Evolutionary conservation across 2,329 filamentous ascomycete genomes (phyloP).

Genomic region (Raffaelea deltoideospora): DNA sequence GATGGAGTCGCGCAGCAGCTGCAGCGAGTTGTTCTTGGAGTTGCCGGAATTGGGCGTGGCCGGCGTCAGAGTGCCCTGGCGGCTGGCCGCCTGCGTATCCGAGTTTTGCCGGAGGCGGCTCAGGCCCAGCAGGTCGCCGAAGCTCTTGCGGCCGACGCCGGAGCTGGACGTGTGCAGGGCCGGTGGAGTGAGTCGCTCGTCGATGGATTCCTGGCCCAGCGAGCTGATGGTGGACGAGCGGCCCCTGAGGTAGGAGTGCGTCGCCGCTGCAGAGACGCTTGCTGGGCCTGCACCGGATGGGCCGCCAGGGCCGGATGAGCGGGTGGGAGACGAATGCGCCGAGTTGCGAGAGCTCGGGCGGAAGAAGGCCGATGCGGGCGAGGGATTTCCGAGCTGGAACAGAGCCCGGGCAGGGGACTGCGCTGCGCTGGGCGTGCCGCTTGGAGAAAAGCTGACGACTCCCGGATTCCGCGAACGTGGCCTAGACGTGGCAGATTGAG

Average conservation of each 20-base stretch:
- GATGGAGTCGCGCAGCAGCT: conserved; percentile 55
- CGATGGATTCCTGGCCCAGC: conserved; percentile 54
- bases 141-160: conserved; percentile 71
- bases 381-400: conserved; percentile 21
- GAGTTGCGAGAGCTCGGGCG: conserved; percentile 32
- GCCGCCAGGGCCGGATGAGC: conserved; percentile 3
- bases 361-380: conserved; percentile 35
- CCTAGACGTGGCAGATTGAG: too few species aligned
- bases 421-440: conserved; percentile 11
- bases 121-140: conserved; percentile 74
- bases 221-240: conserved; percentile 88
- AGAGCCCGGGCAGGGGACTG: conserved; percentile 18
- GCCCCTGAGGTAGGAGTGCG: conserved; percentile 46
- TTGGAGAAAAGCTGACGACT: too few species aligned
- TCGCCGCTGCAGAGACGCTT: conserved; percentile 21
- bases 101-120: conserved; percentile 68
- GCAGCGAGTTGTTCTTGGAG: conserved; percentile 75
- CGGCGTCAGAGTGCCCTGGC: conserved; percentile 53
- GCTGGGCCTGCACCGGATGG: neutral
- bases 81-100: conserved; percentile 44
- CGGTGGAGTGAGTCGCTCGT: conserved; percentile 52
- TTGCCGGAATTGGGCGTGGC: conserved; percentile 53
- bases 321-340: conserved; percentile 54
- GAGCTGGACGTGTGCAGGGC: conserved; percentile 68
- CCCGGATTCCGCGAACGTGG: too few species aligned